These are phyloP conservation scores for Kwoniella europaea DNA, from an alignment of 768 basidiomycete genomes.

Conservation along the genomic window DNA sequence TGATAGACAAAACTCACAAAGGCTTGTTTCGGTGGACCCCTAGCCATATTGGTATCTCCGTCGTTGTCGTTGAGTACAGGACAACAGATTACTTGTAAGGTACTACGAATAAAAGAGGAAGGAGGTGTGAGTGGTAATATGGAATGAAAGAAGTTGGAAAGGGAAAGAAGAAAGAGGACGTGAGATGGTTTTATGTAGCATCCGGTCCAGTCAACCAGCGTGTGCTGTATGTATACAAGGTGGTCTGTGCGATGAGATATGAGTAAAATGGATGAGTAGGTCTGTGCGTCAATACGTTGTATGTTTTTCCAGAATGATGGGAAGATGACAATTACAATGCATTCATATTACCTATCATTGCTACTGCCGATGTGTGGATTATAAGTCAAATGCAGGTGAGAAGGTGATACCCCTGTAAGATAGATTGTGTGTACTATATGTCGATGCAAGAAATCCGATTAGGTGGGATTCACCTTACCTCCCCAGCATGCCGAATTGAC, in stretches of 20 bases:
- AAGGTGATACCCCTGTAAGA: no score
- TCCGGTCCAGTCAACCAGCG: background rate
- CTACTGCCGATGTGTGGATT: background rate
- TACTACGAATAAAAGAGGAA: background rate
- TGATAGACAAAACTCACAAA: constrained; percentile 6
- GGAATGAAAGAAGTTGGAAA: no score
- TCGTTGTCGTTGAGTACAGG: no score
- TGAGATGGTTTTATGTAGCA: no score
- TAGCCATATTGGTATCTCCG: background rate
- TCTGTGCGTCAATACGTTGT: constrained; percentile 11
- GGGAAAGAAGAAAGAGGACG: background rate
- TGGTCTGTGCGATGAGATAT: constrained; percentile 3
- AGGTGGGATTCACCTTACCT: constrained; percentile 20
- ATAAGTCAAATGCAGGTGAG: background rate
- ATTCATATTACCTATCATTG: background rate
- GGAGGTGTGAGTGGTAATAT: background rate
- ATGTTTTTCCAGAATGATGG: background rate
- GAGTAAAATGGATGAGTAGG: background rate
- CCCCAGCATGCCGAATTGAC: constrained; percentile 51
- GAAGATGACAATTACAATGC: background rate
- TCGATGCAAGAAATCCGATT: background rate
- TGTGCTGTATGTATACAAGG: background rate
- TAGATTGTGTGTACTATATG: no score
- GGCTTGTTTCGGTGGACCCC: constrained; percentile 1
- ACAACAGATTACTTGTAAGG: no score